Evolutionary conservation across 192 early-diverging fungal species (phyloP).

Genomic region (Linnemannia zychae): DNA sequence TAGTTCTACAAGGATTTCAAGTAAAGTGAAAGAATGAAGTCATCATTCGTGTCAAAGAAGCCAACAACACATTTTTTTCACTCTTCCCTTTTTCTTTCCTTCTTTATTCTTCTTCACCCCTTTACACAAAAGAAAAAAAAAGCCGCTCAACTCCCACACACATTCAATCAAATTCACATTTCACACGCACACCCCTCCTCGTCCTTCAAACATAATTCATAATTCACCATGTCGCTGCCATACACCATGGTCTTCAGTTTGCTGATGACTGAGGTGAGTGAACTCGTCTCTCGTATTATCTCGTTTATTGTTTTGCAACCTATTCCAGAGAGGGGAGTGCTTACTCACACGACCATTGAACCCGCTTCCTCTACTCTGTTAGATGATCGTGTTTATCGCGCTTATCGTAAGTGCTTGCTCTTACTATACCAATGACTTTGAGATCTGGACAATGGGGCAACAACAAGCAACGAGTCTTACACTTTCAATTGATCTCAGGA

Average conservation of each 20-base stretch:
- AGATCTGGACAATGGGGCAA: background rate
- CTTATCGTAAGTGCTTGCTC: slow-evolving; percentile 45
- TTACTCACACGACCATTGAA: background rate
- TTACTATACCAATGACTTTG: background rate
- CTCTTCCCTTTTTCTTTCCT: background rate
- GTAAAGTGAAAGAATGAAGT: background rate
- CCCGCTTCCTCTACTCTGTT: background rate
- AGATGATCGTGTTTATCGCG: slow-evolving; percentile 57
- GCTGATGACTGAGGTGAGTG: slow-evolving; percentile 60
- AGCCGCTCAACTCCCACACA: background rate
- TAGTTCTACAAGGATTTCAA: no score
- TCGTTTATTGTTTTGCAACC: background rate
- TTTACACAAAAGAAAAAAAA: slow-evolving; percentile 5
- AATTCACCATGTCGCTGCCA: slow-evolving; percentile 56
- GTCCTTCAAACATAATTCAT: background rate
- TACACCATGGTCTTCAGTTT: slow-evolving; percentile 63
- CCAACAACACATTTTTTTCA: background rate
- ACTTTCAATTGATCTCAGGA: background rate
- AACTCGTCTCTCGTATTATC: background rate
- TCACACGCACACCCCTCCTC: background rate
- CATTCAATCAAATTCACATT: background rate
- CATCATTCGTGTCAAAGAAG: background rate
- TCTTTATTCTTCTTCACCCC: background rate
- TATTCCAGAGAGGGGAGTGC: background rate
- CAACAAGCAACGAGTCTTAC: background rate